Conservation (phyloP, 306 rosid species). For the Fragaria ananassa region DNA sequence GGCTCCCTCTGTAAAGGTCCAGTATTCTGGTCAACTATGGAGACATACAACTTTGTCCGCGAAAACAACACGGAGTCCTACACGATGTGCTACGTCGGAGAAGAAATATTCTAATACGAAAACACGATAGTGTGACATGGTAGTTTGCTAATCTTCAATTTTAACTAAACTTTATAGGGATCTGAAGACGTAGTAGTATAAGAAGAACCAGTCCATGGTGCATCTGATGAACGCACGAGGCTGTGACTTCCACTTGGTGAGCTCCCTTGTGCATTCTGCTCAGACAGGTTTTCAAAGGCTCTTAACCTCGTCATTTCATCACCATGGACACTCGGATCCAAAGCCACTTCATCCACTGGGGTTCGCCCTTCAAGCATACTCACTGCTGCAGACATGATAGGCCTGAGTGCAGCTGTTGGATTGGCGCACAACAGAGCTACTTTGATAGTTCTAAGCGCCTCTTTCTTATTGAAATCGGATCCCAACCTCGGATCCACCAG, state of each 20-base stretch:
- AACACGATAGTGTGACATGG: not conserved
- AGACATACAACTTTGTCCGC: not conserved
- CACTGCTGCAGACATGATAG: conserved; percentile 20
- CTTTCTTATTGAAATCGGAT: conserved; percentile 5
- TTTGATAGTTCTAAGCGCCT: conserved; percentile 10
- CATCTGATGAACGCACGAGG: not conserved
- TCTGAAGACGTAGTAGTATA: not conserved
- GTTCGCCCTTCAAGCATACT: conserved; percentile 19
- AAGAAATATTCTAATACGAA: not conserved
- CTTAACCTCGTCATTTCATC: conserved; percentile 1
- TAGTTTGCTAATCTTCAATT: not conserved
- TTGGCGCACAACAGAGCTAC: conserved; percentile 24
- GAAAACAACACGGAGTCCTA: no score
- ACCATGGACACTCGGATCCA: conserved; percentile 9
- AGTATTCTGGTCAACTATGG: not conserved
- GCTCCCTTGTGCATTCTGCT: not conserved
- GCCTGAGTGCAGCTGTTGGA: conserved; percentile 23
- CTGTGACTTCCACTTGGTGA: not conserved
- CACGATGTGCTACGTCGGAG: not conserved
- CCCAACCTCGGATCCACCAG: conserved; percentile 19
- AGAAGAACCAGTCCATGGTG: not conserved
- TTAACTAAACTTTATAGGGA: conserved; percentile 1
- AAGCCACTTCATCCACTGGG: not conserved
- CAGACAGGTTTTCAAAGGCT: not conserved
- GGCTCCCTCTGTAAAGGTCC: not conserved